phyloP scores from a whole-genome alignment of 108 stramenopile genomes.

The Tribonema minus region DNA sequence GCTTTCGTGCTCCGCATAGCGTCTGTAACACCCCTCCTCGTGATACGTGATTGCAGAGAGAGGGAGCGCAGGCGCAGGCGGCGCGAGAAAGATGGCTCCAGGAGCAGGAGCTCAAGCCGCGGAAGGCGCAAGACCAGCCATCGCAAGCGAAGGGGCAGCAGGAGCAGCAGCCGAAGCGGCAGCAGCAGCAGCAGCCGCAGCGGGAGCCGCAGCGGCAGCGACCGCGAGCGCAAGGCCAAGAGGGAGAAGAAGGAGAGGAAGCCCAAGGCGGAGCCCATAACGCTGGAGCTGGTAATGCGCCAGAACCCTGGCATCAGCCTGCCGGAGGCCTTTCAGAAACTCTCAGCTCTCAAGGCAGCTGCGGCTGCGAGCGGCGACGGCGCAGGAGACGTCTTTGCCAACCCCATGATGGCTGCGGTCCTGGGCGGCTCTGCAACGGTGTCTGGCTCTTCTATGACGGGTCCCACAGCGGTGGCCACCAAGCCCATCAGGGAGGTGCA shows the following conservation, averaged over 20 bases:
- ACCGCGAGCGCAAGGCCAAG: slow-evolving; percentile 19
- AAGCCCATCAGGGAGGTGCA: slow-evolving; percentile 30
- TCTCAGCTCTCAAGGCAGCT: background rate
- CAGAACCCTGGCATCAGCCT: slow-evolving; percentile 42
- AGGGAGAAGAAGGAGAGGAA: background rate
- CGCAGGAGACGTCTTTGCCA: background rate
- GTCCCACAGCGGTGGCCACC: background rate
- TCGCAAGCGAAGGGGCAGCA: background rate
- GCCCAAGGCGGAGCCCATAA: slow-evolving; percentile 10
- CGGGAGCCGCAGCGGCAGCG: background rate
- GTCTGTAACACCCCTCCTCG: too few species aligned
- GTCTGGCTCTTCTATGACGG: background rate
- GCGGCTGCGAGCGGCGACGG: slow-evolving; percentile 1
- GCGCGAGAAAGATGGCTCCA: too few species aligned
- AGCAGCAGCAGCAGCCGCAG: background rate
- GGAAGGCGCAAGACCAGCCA: background rate
- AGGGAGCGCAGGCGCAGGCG: too few species aligned
- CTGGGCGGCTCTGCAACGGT: background rate
- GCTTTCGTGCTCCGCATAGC: too few species aligned
- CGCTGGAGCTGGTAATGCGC: slow-evolving; percentile 31
- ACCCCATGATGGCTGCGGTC: background rate
- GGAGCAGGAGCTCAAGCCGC: background rate
- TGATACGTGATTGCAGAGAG: too few species aligned
- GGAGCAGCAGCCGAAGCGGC: background rate
- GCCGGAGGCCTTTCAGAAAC: slow-evolving; percentile 44